Conservation (phyloP, 257 asterid species). For the Solanum rostratum region DNA sequence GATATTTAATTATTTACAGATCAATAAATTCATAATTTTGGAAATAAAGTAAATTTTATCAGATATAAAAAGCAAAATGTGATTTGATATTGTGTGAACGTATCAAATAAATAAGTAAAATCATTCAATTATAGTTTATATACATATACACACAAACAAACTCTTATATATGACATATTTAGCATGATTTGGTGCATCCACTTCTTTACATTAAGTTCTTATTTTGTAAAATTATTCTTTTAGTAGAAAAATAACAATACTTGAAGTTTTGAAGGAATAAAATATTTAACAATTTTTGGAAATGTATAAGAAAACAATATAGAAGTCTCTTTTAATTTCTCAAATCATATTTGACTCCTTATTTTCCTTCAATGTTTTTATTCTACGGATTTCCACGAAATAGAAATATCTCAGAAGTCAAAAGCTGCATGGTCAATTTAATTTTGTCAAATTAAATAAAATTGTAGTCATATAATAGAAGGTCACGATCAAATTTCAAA, state of each 20-base stretch:
- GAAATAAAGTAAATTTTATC: no score
- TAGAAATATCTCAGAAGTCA: not conserved
- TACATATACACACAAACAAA: not conserved
- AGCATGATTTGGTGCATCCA: not conserved
- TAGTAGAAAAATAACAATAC: not conserved
- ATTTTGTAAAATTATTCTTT: not conserved
- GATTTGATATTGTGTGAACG: no score
- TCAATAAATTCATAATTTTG: no score
- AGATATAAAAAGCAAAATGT: no score
- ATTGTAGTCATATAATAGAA: no score
- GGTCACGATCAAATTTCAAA: no score
- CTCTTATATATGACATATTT: not conserved
- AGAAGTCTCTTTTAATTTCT: not conserved
- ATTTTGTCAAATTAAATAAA: not conserved
- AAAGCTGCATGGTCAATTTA: not conserved
- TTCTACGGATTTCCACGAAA: not conserved
- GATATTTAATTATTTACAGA: no score
- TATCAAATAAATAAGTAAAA: no score
- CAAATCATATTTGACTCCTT: not conserved
- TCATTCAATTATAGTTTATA: not conserved
- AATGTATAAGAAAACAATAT: not conserved
- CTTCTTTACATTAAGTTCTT: not conserved
- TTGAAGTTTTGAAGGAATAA: not conserved
- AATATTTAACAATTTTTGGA: not conserved
- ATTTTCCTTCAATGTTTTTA: not conserved